Conservation (phyloP, 495 filamentous ascomycete species). For the Saxophila tyrrhenica region DNA sequence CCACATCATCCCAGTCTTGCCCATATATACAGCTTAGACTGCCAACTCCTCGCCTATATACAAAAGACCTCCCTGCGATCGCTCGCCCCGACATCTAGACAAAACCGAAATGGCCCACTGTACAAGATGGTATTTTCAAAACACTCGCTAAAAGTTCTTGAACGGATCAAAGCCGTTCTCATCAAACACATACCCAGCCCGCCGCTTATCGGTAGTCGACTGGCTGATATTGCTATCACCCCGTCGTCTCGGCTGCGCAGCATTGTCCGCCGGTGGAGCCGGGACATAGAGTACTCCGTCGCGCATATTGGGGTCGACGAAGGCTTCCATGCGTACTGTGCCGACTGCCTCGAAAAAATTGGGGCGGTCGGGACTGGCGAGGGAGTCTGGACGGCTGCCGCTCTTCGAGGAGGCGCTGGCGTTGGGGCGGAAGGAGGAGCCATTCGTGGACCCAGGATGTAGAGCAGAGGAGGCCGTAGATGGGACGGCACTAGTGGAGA, state of each 20-base stretch:
- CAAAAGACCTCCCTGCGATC: neutral
- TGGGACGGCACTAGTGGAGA: conserved; percentile 23
- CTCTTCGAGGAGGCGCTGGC: conserved; percentile 13
- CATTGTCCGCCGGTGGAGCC: conserved; percentile 8
- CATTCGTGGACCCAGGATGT: conserved; percentile 6
- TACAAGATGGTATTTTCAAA: neutral
- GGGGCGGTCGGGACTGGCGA: conserved; percentile 23
- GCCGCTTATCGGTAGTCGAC: conserved; percentile 11
- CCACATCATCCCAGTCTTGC: neutral
- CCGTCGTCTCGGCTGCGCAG: conserved; percentile 6
- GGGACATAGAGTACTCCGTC: conserved; percentile 19
- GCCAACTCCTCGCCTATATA: no score
- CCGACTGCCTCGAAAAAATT: conserved; percentile 72
- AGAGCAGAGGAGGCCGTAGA: conserved; percentile 12
- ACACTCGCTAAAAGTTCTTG: conserved; percentile 1
- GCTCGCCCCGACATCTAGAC: neutral
- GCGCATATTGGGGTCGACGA: conserved; percentile 47
- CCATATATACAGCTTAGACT: no score
- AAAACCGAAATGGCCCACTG: neutral
- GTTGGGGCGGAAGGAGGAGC: conserved; percentile 11
- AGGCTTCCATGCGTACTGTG: conserved; percentile 94
- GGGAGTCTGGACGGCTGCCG: conserved; percentile 21
- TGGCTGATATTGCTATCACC: conserved; percentile 21
- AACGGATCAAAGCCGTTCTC: conserved; percentile 22
- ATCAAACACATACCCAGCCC: conserved; percentile 17